Percentiles rank a stretch among this genome's conserved stretches.
phyloP scores from a whole-genome alignment of 1,284 basidiomycete species.

The Vanrija sp. region DNA sequence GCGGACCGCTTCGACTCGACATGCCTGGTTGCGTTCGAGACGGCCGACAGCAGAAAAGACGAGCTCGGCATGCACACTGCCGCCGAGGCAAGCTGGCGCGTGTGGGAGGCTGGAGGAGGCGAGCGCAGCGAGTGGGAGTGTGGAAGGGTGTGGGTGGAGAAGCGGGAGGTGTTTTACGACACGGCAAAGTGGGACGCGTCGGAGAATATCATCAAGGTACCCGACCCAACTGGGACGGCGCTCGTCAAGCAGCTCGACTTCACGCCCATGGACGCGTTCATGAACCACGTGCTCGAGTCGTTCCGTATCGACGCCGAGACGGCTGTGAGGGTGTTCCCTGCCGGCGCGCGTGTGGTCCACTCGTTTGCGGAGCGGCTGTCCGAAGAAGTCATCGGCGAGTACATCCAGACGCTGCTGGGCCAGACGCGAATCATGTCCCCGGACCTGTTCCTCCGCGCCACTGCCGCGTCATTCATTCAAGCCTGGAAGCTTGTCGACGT shows the following conservation, averaged over 20 bases:
- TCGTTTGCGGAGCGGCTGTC: constrained; percentile 45
- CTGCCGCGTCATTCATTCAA: constrained; percentile 84
- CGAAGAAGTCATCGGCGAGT: constrained; percentile 64
- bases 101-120: constrained; percentile 55
- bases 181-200: constrained; percentile 70
- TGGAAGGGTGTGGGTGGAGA: constrained; percentile 88
- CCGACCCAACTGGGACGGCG: constrained; percentile 27
- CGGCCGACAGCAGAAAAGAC: constrained; percentile 66
- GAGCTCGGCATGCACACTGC: constrained; percentile 70
- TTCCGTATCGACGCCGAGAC: constrained; percentile 71
- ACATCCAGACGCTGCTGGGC: constrained; percentile 71
- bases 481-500: constrained; percentile 79
- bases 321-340: constrained; percentile 81
- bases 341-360: constrained; percentile 46
- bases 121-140: constrained; percentile 73
- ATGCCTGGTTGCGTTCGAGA: constrained; percentile 77
- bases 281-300: constrained; percentile 62
- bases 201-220: constrained; percentile 70
- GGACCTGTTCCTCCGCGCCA: constrained; percentile 74
- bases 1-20: constrained; percentile 83
- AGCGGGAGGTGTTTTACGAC: constrained; percentile 89
- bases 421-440: constrained; percentile 70
- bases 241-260: constrained; percentile 61
- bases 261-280: constrained; percentile 88
- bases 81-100: constrained; percentile 77